phyloP scores from a whole-genome alignment of 1,139 yeast species.

The Pichia sp. region DNA sequence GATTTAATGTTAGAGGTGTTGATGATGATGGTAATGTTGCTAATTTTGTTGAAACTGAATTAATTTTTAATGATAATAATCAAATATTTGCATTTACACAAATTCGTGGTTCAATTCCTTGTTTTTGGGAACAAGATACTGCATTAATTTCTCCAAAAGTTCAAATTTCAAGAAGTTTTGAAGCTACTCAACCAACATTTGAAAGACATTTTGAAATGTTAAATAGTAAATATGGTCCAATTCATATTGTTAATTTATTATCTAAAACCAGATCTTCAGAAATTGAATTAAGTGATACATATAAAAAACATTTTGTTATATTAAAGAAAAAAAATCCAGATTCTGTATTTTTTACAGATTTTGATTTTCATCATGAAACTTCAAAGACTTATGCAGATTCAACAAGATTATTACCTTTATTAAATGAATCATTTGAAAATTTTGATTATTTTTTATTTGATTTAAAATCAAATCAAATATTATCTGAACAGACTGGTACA shows the following conservation, averaged over 20 bases:
- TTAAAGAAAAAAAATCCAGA: slow-evolving; percentile 34
- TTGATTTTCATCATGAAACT: slow-evolving; percentile 92
- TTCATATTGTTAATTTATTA: slow-evolving; percentile 77
- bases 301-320: slow-evolving; percentile 44
- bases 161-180: slow-evolving; percentile 77
- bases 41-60: slow-evolving; percentile 92
- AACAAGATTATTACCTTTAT: slow-evolving; percentile 53
- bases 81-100: slow-evolving; percentile 74
- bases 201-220: slow-evolving; percentile 70
- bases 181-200: slow-evolving; percentile 90
- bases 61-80: slow-evolving; percentile 53
- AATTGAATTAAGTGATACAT: slow-evolving; percentile 62
- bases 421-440: slow-evolving; percentile 60
- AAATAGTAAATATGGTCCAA: slow-evolving; percentile 71
- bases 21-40: slow-evolving; percentile 96
- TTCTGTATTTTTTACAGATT: slow-evolving; percentile 62
- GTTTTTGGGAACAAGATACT: slow-evolving; percentile 97
- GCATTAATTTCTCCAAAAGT: slow-evolving; percentile 78
- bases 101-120: slow-evolving; percentile 89
- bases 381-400: slow-evolving; percentile 84
- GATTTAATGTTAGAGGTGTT: slow-evolving; percentile 89
- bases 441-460: slow-evolving; percentile 78
- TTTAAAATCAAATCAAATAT: slow-evolving; percentile 38
- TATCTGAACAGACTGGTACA: slow-evolving; percentile 76
- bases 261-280: slow-evolving; percentile 71